phyloP scores from a whole-genome alignment of 2,329 filamentous ascomycete species.

The Penicillium sumatraense region DNA sequence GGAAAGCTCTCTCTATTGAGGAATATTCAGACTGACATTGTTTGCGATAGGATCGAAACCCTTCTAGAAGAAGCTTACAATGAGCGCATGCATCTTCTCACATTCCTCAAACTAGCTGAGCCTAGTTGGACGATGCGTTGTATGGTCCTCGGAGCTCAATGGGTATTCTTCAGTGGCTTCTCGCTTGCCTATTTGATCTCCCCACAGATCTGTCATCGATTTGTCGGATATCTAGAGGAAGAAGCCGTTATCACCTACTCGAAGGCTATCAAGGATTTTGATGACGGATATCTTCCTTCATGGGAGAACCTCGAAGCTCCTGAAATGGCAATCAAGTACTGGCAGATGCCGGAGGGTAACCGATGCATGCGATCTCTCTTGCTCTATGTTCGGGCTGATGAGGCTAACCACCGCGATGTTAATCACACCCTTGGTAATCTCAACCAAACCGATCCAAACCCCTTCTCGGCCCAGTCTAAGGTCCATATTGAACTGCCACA shows the following conservation, averaged over 20 bases:
- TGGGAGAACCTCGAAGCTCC: slow-evolving; percentile 82
- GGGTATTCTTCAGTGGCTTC: slow-evolving; percentile 93
- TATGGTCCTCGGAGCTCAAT: slow-evolving; percentile 90
- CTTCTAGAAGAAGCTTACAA: slow-evolving; percentile 90
- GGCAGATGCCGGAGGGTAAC: slow-evolving; percentile 86
- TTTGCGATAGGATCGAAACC: slow-evolving; percentile 84
- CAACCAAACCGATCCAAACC: slow-evolving; percentile 87
- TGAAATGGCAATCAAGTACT: slow-evolving; percentile 88
- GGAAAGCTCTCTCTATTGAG: neutral
- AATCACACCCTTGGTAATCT: slow-evolving; percentile 95
- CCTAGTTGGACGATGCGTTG: slow-evolving; percentile 87
- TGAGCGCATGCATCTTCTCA: slow-evolving; percentile 90
- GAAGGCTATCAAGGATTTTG: slow-evolving; percentile 82
- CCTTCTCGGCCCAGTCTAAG: slow-evolving; percentile 74
- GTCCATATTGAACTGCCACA: neutral
- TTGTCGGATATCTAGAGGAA: slow-evolving; percentile 96
- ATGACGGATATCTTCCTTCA: slow-evolving; percentile 76
- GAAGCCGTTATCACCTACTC: slow-evolving; percentile 97
- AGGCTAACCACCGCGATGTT: slow-evolving; percentile 88
- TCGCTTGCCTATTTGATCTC: slow-evolving; percentile 87
- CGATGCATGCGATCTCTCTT: slow-evolving; percentile 85
- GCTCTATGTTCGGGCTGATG: slow-evolving; percentile 86
- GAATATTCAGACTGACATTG: neutral
- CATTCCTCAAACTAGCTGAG: slow-evolving; percentile 88
- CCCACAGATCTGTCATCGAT: slow-evolving; percentile 87